Conservation (phyloP, 192 early-diverging fungal genomes). For the Coemansia sp. region DNA sequence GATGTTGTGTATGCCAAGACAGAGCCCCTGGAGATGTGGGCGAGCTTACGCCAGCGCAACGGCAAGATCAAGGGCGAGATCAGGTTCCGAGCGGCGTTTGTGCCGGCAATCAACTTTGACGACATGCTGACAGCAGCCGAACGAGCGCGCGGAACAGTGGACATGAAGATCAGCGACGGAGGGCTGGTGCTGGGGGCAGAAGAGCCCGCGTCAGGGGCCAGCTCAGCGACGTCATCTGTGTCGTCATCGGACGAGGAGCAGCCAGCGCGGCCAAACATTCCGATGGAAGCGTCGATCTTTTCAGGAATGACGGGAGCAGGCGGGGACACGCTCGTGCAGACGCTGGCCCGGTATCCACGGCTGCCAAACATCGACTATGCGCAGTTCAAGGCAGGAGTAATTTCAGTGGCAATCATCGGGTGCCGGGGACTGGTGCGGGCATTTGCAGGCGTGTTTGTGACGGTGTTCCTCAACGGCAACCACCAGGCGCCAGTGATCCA, state of each 20-base stretch:
- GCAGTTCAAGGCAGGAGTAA: constrained; percentile 48
- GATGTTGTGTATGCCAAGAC: constrained; percentile 42
- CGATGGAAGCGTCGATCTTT: constrained; percentile 35
- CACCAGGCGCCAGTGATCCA: constrained; percentile 44
- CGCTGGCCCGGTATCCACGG: constrained; percentile 48
- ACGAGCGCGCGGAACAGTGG: constrained; percentile 32
- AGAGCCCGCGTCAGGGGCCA: constrained; percentile 7
- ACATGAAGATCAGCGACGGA: constrained; percentile 39
- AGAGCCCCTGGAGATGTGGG: constrained; percentile 56
- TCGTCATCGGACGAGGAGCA: constrained; percentile 1
- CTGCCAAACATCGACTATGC: constrained; percentile 53
- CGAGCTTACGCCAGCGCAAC: constrained; percentile 57
- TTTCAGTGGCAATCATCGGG: constrained; percentile 41
- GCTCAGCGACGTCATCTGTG: constrained; percentile 12
- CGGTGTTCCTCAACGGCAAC: constrained; percentile 48
- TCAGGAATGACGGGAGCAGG: constrained; percentile 38
- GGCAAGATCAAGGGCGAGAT: constrained; percentile 61
- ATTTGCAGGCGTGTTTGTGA: constrained; percentile 51
- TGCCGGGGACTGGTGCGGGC: constrained; percentile 52
- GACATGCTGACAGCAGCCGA: constrained; percentile 48
- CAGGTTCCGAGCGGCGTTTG: constrained; percentile 59
- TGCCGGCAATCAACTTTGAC: constrained; percentile 57
- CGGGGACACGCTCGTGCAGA: constrained; percentile 32
- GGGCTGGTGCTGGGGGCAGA: constrained; percentile 47
- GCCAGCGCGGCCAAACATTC: neutral